Percentiles rank a stretch among this genome's conserved stretches.
Evolutionary conservation across 495 filamentous ascomycete species (phyloP).

Genomic region (Hypoxylon fragiforme): DNA sequence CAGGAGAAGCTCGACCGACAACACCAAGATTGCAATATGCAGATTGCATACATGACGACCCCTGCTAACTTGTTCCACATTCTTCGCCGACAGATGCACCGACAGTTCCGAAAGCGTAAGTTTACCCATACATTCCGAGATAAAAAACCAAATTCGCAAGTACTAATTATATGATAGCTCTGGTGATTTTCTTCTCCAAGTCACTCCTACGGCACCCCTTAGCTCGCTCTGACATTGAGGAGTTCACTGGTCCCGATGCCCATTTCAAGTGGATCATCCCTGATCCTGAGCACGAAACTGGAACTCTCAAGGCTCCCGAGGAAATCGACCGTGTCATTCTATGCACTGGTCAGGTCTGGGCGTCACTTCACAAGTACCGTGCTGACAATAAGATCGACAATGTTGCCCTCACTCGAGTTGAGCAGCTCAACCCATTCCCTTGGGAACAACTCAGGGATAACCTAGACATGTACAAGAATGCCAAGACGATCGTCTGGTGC

Average conservation of each 20-base stretch:
- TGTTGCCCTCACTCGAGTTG: conserved; percentile 90
- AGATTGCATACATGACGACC: conserved; percentile 91
- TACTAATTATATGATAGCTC: conserved; percentile 61
- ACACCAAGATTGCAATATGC: conserved; percentile 99
- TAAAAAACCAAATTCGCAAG: background rate
- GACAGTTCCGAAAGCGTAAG: conserved; percentile 98
- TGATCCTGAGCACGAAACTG: conserved; percentile 76
- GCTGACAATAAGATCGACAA: conserved; percentile 79
- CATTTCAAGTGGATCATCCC: conserved; percentile 96
- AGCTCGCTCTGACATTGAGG: conserved; percentile 83
- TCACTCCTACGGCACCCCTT: conserved; percentile 88
- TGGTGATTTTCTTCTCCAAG: conserved; percentile 98
- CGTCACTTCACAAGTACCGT: conserved; percentile 87
- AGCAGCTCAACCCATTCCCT: conserved; percentile 98
- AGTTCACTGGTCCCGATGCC: conserved; percentile 78
- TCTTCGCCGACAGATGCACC: conserved; percentile 94
- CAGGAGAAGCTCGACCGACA: conserved; percentile 90
- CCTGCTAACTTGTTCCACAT: conserved; percentile 96
- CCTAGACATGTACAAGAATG: conserved; percentile 93
- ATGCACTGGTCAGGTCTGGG: conserved; percentile 94
- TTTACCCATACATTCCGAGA: conserved; percentile 30
- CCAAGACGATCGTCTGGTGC: conserved; percentile 91
- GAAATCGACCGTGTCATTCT: conserved; percentile 93
- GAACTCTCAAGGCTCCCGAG: conserved; percentile 72
- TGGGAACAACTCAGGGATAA: conserved; percentile 96